Evolutionary conservation across 441 rosid genomes (phyloP).

Genomic region (Kokia cookei): DNA sequence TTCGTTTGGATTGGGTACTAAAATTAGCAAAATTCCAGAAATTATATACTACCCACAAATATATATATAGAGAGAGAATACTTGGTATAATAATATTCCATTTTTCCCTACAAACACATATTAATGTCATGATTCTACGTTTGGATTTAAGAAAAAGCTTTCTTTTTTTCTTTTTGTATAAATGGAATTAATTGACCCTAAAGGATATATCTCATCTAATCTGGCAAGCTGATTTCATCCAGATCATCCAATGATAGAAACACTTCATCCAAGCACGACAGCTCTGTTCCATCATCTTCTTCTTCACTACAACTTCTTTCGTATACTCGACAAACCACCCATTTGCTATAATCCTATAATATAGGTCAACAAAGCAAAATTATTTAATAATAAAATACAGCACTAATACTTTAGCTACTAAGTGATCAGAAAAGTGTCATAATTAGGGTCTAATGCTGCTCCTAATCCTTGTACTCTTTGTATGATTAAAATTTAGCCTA

Average conservation of each 20-base stretch:
- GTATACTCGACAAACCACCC: conserved; percentile 86
- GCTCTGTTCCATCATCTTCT: conserved; percentile 51
- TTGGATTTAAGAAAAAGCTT: not conserved
- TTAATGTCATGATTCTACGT: conserved; percentile 1
- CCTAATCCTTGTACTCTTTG: too few species aligned
- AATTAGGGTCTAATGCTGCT: too few species aligned
- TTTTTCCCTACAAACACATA: not conserved
- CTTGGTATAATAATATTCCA: not conserved
- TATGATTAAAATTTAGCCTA: too few species aligned
- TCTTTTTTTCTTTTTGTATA: not conserved
- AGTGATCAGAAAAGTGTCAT: too few species aligned
- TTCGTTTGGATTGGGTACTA: not conserved
- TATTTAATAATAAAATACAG: not conserved
- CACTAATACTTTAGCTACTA: too few species aligned
- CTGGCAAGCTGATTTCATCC: conserved; percentile 72
- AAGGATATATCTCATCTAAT: conserved; percentile 4
- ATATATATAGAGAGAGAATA: not conserved
- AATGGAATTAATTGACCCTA: not conserved
- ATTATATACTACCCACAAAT: not conserved
- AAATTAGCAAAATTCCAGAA: not conserved
- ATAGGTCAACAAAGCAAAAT: not conserved
- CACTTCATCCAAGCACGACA: conserved; percentile 88
- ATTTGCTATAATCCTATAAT: conserved; percentile 62
- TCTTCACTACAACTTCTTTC: conserved; percentile 32
- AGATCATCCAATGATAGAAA: conserved; percentile 85